Percentiles rank a stretch among this genome's conserved stretches.
Conservation (phyloP, 1,284 basidiomycete genomes). For the Hemileia vastatrix region DNA sequence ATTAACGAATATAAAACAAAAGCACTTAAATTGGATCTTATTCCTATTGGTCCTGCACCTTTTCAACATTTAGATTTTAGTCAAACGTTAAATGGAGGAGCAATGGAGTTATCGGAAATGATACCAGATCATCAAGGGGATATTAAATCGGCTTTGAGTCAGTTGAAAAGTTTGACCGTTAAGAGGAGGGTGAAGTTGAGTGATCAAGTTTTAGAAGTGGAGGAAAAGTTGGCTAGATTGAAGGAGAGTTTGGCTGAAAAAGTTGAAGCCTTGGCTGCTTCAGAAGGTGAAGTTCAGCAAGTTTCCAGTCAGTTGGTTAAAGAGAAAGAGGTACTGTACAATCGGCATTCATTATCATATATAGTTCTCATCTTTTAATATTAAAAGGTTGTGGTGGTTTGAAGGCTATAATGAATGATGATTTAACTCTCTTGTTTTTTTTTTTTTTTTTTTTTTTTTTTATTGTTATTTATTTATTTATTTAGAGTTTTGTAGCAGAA, state of each 20-base stretch:
- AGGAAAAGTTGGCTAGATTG: conserved; percentile 65
- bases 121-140: conserved; percentile 56
- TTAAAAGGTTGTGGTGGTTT: too few relatives aligned
- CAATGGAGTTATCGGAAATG: conserved; percentile 57
- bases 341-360: too few relatives aligned
- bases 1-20: conserved; percentile 63
- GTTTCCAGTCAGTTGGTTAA: conserved; percentile 61
- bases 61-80: conserved; percentile 60
- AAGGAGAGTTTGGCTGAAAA: conserved; percentile 40
- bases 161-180: conserved; percentile 59
- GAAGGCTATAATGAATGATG: too few relatives aligned
- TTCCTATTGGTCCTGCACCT: conserved; percentile 59
- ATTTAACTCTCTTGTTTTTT: too few relatives aligned
- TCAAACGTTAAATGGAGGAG: conserved; percentile 63
- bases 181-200: conserved; percentile 59
- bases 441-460: too few relatives aligned
- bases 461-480: too few relatives aligned
- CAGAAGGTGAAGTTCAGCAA: conserved; percentile 50
- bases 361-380: too few relatives aligned
- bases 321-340: conserved; percentile 64
- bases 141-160: conserved; percentile 63
- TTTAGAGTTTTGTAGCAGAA: too few relatives aligned
- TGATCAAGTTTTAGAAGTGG: conserved; percentile 62
- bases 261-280: conserved; percentile 59
- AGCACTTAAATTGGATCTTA: conserved; percentile 61